Percentiles rank a stretch among this genome's conserved stretches.
Conservation (phyloP, 2,329 filamentous ascomycete genomes). For the Scopulariopsis brevicaulis region DNA sequence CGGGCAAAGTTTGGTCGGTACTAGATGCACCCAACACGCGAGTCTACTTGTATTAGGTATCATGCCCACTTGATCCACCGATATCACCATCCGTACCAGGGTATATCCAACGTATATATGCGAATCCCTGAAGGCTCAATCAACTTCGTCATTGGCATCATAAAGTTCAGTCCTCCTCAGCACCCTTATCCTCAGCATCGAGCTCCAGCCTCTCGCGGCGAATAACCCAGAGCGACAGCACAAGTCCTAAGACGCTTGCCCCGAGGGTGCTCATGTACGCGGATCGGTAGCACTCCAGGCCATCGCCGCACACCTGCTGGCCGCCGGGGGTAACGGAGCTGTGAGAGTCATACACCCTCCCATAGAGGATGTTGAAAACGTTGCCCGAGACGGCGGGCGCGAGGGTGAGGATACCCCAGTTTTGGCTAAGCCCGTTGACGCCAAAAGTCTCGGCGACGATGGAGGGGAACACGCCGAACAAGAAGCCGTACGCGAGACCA, state of each 20-base stretch:
- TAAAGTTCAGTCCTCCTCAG: conserved; percentile 22
- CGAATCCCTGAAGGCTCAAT: background rate
- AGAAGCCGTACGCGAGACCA: conserved; percentile 81
- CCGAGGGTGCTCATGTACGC: conserved; percentile 73
- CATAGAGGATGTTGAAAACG: conserved; percentile 87
- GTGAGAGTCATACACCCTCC: conserved; percentile 70
- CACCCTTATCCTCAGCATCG: conserved; percentile 21
- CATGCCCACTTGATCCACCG: background rate
- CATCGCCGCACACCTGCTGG: conserved; percentile 64
- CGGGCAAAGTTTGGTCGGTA: background rate
- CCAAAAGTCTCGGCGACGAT: conserved; percentile 86
- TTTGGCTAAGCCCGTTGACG: conserved; percentile 77
- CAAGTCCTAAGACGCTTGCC: conserved; percentile 58
- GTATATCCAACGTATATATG: background rate
- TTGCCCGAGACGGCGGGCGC: conserved; percentile 82
- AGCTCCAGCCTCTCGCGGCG: conserved; percentile 31
- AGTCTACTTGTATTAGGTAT: background rate
- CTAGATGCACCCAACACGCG: background rate
- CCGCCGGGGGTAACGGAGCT: conserved; percentile 57
- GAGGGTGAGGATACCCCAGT: conserved; percentile 93
- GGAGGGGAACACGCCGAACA: conserved; percentile 90
- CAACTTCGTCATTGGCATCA: background rate
- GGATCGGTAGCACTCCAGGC: conserved; percentile 66
- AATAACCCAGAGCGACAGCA: conserved; percentile 61
- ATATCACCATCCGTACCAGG: background rate